Evolutionary conservation across 2,329 filamentous ascomycete species (phyloP), one percentile per base, ranked within the genome.

Genomic region (Hymenoscyphus occultus): DNA sequence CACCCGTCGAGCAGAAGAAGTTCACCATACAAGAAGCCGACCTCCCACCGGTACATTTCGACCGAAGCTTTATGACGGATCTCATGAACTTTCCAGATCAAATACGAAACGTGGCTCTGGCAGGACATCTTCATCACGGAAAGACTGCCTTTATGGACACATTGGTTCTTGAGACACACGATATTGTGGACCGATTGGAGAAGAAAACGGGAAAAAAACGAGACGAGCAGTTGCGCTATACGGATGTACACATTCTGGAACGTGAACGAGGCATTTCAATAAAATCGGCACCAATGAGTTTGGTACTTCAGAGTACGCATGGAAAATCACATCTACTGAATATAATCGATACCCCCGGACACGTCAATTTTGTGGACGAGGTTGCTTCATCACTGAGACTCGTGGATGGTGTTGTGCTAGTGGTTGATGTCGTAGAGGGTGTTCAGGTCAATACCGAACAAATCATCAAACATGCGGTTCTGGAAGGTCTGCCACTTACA

Each of bases 121-220:
- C 91, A 5, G 95, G 95, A 61, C 94, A 99, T 77, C 78, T 99
- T 64, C 95, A 99, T 76, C 95, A 99, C 78, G 95, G 95, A 71
- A 99, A 99, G 83, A 99, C 95, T 12, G 92, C 94, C 0, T 92
- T 99, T 70, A 93, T 98, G 90, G 95, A 99, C 77, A 98, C 97
- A 92, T 81, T 99, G 70, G 95, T 99, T 13, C 82, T 94, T 74
- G 92, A 99, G 80, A 99, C 95, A 51, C 95, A 99, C 76, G 90
- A 97, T 72, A 87, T 98, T 62, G 82, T 86, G 61, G 88, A 92
- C 57, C 86, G 90, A 72, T 79, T 96, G 68, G 90, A 97, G 70
- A 90, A 90, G 78, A 88, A 91, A 77, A 89, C 86, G 63, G 93
- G 94, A 61, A 92, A 85, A 78, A 91, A 89, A 74, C 84, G 88